Evolutionary conservation across 352 stramenopile species (phyloP).

Genomic region (Globisporangium paroecandrum): DNA sequence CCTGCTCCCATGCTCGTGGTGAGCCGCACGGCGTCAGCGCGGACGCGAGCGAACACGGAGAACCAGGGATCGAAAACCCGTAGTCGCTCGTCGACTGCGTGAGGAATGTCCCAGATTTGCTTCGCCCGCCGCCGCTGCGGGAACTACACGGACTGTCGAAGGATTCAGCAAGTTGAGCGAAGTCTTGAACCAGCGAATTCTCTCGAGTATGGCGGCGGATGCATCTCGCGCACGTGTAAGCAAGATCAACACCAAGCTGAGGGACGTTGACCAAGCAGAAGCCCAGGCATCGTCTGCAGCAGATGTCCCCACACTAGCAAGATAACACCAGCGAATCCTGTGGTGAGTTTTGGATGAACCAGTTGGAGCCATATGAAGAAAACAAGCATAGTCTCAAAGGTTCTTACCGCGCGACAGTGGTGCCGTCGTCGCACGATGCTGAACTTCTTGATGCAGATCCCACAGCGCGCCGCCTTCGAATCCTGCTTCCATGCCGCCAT

Average conservation of each 20-base stretch:
- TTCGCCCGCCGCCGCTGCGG: neutral
- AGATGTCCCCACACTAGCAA: conserved; percentile 71
- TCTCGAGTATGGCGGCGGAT: conserved; percentile 52
- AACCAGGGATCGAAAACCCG: neutral
- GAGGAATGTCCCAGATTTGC: conserved; percentile 11
- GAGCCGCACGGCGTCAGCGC: conserved; percentile 34
- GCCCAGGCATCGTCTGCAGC: conserved; percentile 58
- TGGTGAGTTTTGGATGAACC: conserved; percentile 16
- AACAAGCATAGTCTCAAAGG: neutral
- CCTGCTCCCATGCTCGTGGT: conserved; percentile 19
- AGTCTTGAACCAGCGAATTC: conserved; percentile 40
- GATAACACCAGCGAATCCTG: conserved; percentile 1
- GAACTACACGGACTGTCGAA: conserved; percentile 27
- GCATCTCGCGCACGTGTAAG: conserved; percentile 60
- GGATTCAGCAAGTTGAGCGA: conserved; percentile 39
- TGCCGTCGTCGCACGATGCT: conserved; percentile 58
- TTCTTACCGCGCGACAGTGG: conserved; percentile 62
- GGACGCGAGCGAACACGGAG: conserved; percentile 30
- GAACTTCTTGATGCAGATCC: conserved; percentile 70
- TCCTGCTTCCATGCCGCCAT: conserved; percentile 54
- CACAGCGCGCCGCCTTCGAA: conserved; percentile 40
- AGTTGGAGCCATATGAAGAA: neutral
- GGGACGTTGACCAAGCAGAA: conserved; percentile 72
- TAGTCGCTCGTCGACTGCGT: conserved; percentile 11
- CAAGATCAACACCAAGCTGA: conserved; percentile 53